A percentile compares a stretch with the other conserved stretches of the same genome.
phyloP scores from a whole-genome alignment of 2,329 filamentous ascomycete genomes.

The Exophiala mesophila region DNA sequence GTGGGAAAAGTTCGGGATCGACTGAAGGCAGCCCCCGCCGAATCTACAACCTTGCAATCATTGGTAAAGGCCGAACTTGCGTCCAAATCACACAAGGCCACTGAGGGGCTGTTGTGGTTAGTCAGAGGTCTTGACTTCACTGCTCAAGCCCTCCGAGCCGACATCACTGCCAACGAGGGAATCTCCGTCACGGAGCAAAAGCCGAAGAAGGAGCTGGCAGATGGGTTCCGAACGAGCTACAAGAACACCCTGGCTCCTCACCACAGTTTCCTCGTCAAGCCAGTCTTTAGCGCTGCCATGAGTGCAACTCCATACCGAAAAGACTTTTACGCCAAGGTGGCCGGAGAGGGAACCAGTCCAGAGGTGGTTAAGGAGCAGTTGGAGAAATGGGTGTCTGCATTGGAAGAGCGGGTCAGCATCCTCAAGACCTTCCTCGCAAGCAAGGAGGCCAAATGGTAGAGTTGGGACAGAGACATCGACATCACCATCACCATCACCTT shows the following conservation, averaged over 20 bases:
- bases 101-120: slow-evolving; percentile 88
- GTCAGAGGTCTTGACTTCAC: slow-evolving; percentile 94
- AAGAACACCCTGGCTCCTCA: slow-evolving; percentile 81
- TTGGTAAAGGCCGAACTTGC: slow-evolving; percentile 84
- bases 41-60: slow-evolving; percentile 79
- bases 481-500: too few relatives aligned
- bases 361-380: slow-evolving; percentile 61
- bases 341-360: slow-evolving; percentile 34
- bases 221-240: slow-evolving; percentile 85
- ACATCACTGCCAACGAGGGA: slow-evolving; percentile 38
- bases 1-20: slow-evolving; percentile 92
- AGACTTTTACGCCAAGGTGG: slow-evolving; percentile 88
- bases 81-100: slow-evolving; percentile 79
- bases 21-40: slow-evolving; percentile 68
- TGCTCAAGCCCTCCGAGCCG: slow-evolving; percentile 66
- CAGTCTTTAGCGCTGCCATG: slow-evolving; percentile 91
- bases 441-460: slow-evolving; percentile 48
- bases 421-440: slow-evolving; percentile 59
- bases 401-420: slow-evolving; percentile 75
- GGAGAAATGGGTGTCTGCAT: slow-evolving; percentile 64
- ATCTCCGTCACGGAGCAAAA: slow-evolving; percentile 16
- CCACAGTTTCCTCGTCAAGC: slow-evolving; percentile 85
- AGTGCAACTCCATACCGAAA: slow-evolving; percentile 85
- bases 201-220: slow-evolving; percentile 55
- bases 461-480: neutral